Base-by-base conservation (phyloP, 192 early-diverging fungal genomes). In the Dissophora globulifera region DNA sequence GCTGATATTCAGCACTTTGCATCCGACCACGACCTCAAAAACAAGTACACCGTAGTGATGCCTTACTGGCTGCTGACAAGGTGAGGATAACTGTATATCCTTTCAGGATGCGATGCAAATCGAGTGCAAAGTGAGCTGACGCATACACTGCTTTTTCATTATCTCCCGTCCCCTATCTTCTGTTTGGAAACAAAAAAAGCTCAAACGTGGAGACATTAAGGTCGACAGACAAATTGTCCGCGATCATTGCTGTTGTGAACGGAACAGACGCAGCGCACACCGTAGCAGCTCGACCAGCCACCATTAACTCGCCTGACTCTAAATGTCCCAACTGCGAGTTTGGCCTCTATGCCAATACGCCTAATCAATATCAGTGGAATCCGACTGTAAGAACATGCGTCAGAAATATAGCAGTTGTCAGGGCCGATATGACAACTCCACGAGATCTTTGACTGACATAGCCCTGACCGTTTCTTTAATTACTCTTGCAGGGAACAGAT, bases 291-390 rank as follows among this genome's bases (percentile, higher is more conserved):
- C 52, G 65, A 19, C 85, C 87, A 19, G 13, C 43, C 2, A 48
- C 16, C 2, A 29, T 52, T 15, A 69, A 62, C 26, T 93, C 92
- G 7, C 83, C 87, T 0, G 91, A 92, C 58, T 51, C 76, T 4
- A 76, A 75, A 9, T 91, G 87, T 62, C 91, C 93, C 10, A 91
- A 90, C 58, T 91, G 85, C 50, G 79, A 87, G 47, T 92, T 82
- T 78, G 90, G 88, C 15, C 83, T 91, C 16, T 92, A 92, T 70
- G 86, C 83, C 17, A 83, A 85, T 41, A 47, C 81, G 20, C 20
- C 79, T 4, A 52, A 64, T 20, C 80, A 79, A 47, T 88, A 92
- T 52, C 33, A 71, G 13, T 94, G 90, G 90, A 94, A 92, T 48
- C 88, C 89, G 29, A 80, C 76, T 10, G 91, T 92, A 84, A 30